A percentile compares a stretch with the other conserved stretches of the same genome.
Evolutionary conservation across 495 filamentous ascomycete genomes (phyloP).

Genomic region (Massariosphaeria phaeospora): DNA sequence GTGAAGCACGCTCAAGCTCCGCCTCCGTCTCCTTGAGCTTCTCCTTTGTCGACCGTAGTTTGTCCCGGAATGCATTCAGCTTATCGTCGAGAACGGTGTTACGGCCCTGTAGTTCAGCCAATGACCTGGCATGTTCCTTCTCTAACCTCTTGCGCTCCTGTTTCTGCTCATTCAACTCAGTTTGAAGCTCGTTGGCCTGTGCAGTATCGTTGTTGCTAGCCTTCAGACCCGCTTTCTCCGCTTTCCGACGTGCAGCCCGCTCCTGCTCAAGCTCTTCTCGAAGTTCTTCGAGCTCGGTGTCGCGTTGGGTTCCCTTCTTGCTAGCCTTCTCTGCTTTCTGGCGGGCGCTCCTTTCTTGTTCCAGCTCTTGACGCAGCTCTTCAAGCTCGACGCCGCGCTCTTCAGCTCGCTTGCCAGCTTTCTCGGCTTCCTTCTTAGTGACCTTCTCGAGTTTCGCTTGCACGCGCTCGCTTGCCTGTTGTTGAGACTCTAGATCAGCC

Average conservation of each 20-base stretch:
- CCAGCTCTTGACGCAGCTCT: conserved; percentile 44
- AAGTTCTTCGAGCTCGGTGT: conserved; percentile 32
- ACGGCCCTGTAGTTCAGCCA: conserved; percentile 50
- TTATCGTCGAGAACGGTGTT: conserved; percentile 59
- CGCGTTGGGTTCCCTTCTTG: conserved; percentile 45
- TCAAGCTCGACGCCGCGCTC: conserved; percentile 42
- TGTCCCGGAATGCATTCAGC: conserved; percentile 60
- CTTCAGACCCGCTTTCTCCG: conserved; percentile 26
- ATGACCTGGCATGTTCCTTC: conserved; percentile 36
- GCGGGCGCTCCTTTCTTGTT: conserved; percentile 14
- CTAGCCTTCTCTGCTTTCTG: conserved; percentile 26
- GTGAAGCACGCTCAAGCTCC: conserved; percentile 45
- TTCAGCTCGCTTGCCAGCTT: conserved; percentile 38
- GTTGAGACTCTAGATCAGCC: conserved; percentile 51
- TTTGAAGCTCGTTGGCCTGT: conserved; percentile 37
- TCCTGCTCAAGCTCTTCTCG: conserved; percentile 34
- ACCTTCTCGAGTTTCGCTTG: conserved; percentile 58
- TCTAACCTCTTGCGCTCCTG: conserved; percentile 43
- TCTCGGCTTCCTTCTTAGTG: conserved; percentile 56
- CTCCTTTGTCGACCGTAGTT: conserved; percentile 61
- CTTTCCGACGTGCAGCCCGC: conserved; percentile 20
- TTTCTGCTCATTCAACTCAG: conserved; percentile 43
- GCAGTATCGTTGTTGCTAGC: conserved; percentile 3
- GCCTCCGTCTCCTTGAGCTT: conserved; percentile 58
- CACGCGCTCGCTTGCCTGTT: conserved; percentile 57